Base-by-base conservation (phyloP, 1,284 basidiomycete species). In the Cryptococcus floricola region DNA sequence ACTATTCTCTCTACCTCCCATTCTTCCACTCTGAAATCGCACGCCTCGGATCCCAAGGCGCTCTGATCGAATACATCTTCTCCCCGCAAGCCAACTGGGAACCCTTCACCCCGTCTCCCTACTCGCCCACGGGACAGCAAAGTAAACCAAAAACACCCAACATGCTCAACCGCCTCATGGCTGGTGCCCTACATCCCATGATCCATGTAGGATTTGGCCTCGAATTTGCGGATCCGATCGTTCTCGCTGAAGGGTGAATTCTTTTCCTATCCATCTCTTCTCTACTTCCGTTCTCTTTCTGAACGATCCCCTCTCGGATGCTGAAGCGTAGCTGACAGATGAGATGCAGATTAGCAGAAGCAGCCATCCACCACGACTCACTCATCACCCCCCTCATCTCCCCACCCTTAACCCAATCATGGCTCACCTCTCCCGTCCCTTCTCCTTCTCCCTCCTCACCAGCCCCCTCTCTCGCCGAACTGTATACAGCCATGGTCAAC, bases 201-300 rank as follows among this genome's bases (percentile, higher is more conserved):
- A 87, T 88, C 43, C 84, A 86, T 64, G 72, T 82, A 34, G 86
- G 86, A 79, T 85, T 85, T 60, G 85, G 82, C 4, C 68, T 81
- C 3, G 85, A 87, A 61, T 87, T 87, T 61, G 78, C 78, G 0
- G 82, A 81, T 57, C 77, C 80, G 52, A 75, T 80, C 0, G 76
- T 85, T 63, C 73, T 85, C 1, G 83, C 84, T 4, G 80, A 82
- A 74, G 73, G 82, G 80, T 81, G 44, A 47, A 66, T 53, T 38
- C 2, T 9, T 5, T 27, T 23, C 3, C 23, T 23, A 66, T 53
- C 39, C 31, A 14, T 2, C 5, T 47, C 41, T 34, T 19, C 39
- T 14, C 37, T 28, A 25, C 39, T 16, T 23, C 23, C 23, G 23
- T 23, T 23, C 23, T 23, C 23, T 23, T 23, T 23, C 3, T 2